These are phyloP conservation scores for Pharnaceum exiguum DNA, from an alignment of 148 eudicot species.

Conservation along the genomic window DNA sequence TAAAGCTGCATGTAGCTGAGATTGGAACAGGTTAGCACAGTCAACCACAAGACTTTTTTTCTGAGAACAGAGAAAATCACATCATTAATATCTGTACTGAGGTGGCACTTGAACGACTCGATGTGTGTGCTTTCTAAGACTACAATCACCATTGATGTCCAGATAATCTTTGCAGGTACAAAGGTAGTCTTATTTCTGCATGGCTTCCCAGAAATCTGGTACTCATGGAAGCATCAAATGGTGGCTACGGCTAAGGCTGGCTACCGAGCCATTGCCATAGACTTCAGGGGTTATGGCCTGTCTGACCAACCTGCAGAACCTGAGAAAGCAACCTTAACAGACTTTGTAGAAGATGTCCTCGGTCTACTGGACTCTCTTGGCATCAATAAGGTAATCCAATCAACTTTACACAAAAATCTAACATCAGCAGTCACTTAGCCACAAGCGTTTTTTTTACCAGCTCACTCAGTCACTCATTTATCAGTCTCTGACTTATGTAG, in stretches of 20 bases:
- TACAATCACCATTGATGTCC: background rate
- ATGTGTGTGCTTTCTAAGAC: background rate
- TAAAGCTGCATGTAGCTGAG: slow-evolving; percentile 24
- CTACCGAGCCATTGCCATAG: slow-evolving; percentile 43
- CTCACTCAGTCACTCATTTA: too few relatives aligned
- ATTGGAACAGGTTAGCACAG: slow-evolving; percentile 23
- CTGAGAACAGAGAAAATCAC: background rate
- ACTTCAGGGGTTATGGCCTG: slow-evolving; percentile 51
- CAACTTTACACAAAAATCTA: background rate
- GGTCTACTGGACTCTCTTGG: slow-evolving; percentile 32
- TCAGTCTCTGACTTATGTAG: too few relatives aligned
- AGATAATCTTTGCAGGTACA: slow-evolving; percentile 7
- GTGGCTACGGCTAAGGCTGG: slow-evolving; percentile 42
- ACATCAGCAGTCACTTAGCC: background rate
- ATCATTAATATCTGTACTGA: background rate
- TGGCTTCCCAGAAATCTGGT: slow-evolving; percentile 64
- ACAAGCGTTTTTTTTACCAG: too few relatives aligned
- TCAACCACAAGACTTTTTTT: background rate
- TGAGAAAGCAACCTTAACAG: slow-evolving; percentile 30
- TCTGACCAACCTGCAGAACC: slow-evolving; percentile 48
- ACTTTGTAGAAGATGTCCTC: slow-evolving; percentile 30
- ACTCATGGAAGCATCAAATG: slow-evolving; percentile 61
- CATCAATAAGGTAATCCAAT: slow-evolving; percentile 27
- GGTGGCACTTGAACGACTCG: background rate
- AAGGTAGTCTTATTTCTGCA: slow-evolving; percentile 25